Conservation (phyloP, 306 rosid genomes). For the Casuarina glauca region DNA sequence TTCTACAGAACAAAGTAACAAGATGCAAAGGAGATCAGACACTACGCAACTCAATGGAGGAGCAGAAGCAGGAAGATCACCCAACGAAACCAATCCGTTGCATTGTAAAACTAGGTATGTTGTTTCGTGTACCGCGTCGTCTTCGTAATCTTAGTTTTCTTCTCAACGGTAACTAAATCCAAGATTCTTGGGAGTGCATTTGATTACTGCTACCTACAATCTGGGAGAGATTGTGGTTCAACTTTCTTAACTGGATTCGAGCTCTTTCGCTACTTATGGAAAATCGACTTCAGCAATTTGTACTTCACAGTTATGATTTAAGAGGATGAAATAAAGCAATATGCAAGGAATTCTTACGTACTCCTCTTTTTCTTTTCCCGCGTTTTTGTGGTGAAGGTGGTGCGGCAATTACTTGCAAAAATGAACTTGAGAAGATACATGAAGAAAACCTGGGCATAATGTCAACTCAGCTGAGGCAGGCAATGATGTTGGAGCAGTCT, state of each 20-base stretch:
- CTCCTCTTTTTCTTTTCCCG: background rate
- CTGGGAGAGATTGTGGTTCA: too few relatives aligned
- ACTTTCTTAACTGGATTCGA: too few relatives aligned
- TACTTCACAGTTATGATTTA: background rate
- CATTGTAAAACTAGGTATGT: slow-evolving; percentile 79
- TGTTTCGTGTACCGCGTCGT: background rate
- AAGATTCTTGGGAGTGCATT: too few relatives aligned
- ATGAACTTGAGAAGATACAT: slow-evolving; percentile 74
- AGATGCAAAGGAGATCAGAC: background rate
- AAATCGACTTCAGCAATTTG: background rate
- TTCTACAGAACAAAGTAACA: background rate
- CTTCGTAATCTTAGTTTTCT: background rate
- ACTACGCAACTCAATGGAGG: slow-evolving; percentile 34
- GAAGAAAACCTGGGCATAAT: slow-evolving; percentile 67
- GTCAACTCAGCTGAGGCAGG: slow-evolving; percentile 71
- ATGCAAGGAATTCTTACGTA: background rate
- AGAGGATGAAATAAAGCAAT: background rate
- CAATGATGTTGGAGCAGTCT: slow-evolving; percentile 41
- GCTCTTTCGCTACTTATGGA: background rate
- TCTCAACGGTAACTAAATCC: background rate
- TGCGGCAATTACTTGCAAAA: slow-evolving; percentile 86
- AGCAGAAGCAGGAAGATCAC: slow-evolving; percentile 19
- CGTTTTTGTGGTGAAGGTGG: slow-evolving; percentile 53
- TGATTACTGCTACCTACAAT: too few relatives aligned
- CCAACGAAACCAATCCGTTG: slow-evolving; percentile 60